Evolutionary conservation across 1,284 basidiomycete species (phyloP).

Genomic region (Coniferiporia sulphurascens): DNA sequence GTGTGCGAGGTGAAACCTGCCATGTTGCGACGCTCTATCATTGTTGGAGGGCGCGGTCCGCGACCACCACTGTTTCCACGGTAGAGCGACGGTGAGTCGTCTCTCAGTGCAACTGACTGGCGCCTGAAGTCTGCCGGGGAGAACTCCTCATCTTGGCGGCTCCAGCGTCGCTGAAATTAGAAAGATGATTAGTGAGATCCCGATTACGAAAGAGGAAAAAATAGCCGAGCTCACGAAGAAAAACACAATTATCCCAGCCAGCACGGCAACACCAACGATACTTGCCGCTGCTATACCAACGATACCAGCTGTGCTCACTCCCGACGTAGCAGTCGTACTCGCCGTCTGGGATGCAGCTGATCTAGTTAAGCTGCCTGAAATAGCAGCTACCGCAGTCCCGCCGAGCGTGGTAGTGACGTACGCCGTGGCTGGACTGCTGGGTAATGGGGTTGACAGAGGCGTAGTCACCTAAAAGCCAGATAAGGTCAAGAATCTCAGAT

Average conservation of each 20-base stretch:
- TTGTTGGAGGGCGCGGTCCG: conserved; percentile 49
- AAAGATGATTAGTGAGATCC: conserved; percentile 3
- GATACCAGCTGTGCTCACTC: conserved; percentile 36
- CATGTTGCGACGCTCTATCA: conserved; percentile 46
- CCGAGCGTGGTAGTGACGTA: conserved; percentile 1
- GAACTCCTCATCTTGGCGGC: conserved; percentile 42
- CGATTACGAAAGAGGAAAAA: conserved; percentile 8
- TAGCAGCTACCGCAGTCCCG: conserved; percentile 10
- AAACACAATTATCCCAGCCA: conserved; percentile 47
- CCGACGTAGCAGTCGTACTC: conserved; percentile 22
- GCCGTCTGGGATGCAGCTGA: conserved; percentile 16
- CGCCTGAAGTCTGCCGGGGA: conserved; percentile 49
- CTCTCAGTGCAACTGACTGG: conserved; percentile 53
- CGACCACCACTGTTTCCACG: conserved; percentile 33
- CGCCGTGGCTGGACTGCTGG: neutral
- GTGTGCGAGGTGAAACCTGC: conserved; percentile 30
- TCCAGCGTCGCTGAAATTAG: conserved; percentile 39
- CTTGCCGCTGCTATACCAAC: conserved; percentile 50
- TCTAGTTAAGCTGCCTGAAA: conserved; percentile 21
- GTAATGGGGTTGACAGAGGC: neutral
- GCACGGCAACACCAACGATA: conserved; percentile 41
- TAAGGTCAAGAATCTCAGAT: neutral
- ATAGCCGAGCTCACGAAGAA: conserved; percentile 43
- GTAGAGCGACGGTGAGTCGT: conserved; percentile 36
- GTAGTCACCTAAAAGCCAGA: neutral